phyloP scores from a whole-genome alignment of 2,329 filamentous ascomycete genomes.

The Chaetomium strumarium region DNA sequence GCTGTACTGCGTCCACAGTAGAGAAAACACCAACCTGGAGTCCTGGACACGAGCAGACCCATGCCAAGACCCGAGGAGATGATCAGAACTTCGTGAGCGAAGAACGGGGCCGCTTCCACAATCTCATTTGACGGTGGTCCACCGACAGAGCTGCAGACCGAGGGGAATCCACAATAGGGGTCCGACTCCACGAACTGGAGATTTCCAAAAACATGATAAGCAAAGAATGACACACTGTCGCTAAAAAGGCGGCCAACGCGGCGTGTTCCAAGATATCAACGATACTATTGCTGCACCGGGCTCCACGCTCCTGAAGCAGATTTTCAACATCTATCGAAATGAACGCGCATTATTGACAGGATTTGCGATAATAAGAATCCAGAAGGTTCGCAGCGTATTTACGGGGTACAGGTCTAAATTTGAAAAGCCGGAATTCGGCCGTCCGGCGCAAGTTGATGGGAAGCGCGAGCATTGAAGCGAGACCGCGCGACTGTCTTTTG shows the following conservation, averaged over 20 bases:
- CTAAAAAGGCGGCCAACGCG: not conserved
- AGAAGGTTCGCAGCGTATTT: too few relatives aligned
- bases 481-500: too few relatives aligned
- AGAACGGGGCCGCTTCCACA: not conserved
- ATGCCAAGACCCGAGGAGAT: not conserved
- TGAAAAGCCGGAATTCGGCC: too few relatives aligned
- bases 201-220: not conserved
- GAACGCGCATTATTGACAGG: too few relatives aligned
- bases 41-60: too few relatives aligned
- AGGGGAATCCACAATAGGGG: not conserved
- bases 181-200: not conserved
- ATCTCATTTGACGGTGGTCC: not conserved
- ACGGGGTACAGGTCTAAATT: too few relatives aligned
- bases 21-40: too few relatives aligned
- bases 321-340: too few relatives aligned
- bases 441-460: too few relatives aligned
- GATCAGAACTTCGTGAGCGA: not conserved
- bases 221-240: conserved; percentile 1
- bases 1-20: too few relatives aligned
- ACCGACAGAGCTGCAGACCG: not conserved
- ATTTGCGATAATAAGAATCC: too few relatives aligned
- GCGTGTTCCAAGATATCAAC: not conserved
- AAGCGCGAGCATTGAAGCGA: too few relatives aligned
- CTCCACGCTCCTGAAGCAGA: not conserved
- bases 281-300: not conserved